Evolutionary conservation across 73 alveolate species (phyloP), one percentile per base, ranked within the genome.

Genomic region (Blepharisma stoltei): DNA sequence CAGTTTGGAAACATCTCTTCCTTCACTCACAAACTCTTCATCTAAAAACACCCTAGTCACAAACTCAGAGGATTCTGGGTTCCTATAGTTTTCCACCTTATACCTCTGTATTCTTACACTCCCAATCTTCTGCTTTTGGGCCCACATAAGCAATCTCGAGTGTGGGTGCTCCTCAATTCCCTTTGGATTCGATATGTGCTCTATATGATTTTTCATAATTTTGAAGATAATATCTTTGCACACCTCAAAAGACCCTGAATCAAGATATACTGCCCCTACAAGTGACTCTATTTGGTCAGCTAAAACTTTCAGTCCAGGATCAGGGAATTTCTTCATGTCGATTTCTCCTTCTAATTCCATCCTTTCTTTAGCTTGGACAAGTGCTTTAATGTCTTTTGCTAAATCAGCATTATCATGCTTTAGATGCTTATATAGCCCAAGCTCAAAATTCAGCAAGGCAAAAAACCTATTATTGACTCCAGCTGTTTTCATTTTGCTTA

Each of bases 261-360:
- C 88, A n/a, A 71, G 68, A 71, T 47, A 80, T 6, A 80, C 52
- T 27, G 88, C 88, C 3, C 84, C 88, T 45, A 71, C 52, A 50
- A 80, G 38, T n/a, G 88, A 75, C 71, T 80, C 88, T 37, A 80
- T 67, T 1, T 67, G 32, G 23, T 80, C 88, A 27, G 83, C 88
- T 53, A 80, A 50, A 0, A 80, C 81, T 76, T 80, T 80, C 41
- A 23, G 0, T 23, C 48, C 41, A 18, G 48, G 20, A 11, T 27
- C 76, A 18, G 14, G 48, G 20, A 60, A 21, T 4, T 60, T 20
- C 4, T 52, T 52, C 18, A 52, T 8, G 3, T n/a, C n/a, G 67
- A 60, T 60, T 60, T 60, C 21, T 60, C 21, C 32, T 18, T 11
- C 54, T 18, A 1, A 1, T 27, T 18, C 11, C 76, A 60, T 8